Percentiles rank a stretch among this genome's conserved stretches.
phyloP scores from a whole-genome alignment of 225 moss, liverwort and hornwort species.

The Thuidium tamariscinum region DNA sequence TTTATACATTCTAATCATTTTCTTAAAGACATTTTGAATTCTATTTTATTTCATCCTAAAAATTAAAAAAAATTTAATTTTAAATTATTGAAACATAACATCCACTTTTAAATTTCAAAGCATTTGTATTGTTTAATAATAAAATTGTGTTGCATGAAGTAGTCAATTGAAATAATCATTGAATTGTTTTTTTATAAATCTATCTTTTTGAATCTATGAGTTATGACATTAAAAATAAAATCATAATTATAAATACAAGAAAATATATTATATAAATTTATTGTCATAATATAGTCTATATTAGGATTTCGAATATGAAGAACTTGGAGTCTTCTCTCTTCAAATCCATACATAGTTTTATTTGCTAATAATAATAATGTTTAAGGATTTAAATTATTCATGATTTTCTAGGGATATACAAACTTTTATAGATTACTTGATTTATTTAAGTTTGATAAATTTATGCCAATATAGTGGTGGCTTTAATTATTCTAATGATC shows the following conservation, averaged over 20 bases:
- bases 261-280: background rate
- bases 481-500: background rate
- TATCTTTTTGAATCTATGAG: background rate
- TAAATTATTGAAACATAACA: no score
- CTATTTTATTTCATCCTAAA: background rate
- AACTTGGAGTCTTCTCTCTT: background rate
- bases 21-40: background rate
- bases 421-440: background rate
- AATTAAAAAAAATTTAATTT: fast-evolving
- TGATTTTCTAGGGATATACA: no score
- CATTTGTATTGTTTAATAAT: background rate
- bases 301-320: no score
- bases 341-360: background rate
- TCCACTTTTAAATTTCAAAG: background rate
- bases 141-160: background rate
- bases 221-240: background rate
- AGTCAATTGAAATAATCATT: background rate
- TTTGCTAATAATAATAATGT: background rate
- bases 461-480: fast-evolving
- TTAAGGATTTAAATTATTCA: fast-evolving
- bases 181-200: background rate
- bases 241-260: background rate
- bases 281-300: background rate
- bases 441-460: background rate
- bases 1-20: background rate